Base-by-base conservation (phyloP, 805 yeast species). In the Spathaspora passalidarum region DNA sequence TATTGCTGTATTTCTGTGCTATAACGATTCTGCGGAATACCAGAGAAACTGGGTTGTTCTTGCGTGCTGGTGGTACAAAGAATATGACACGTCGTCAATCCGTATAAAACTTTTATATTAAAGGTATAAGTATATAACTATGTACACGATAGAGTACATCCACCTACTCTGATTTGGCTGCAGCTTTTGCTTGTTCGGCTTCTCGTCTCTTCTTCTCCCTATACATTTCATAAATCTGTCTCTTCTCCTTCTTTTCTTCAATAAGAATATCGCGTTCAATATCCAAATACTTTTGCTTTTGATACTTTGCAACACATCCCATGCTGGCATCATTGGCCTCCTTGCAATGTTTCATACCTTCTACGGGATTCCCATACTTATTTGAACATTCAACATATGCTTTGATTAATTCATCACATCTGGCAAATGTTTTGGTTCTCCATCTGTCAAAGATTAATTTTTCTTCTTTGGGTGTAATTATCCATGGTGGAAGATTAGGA, bases 381-480 rank as follows among this genome's bases (percentile, higher is more conserved):
- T 80, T 76, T 32, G 89, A 81, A 61, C 96, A 88, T 38, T 76
- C 77, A 2, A 84, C 80, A 57, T 82, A 85, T 14, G 73, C 80
- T 67, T 78, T 84, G 26, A 91, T 96, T 40, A 72, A 66, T 16
- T 76, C 84, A 55, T 82, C 88, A 60, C 95, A 87, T 46, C 67
- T 62, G 38, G 78, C 74, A 69, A 86, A 86, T 0, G 92, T 79
- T 56, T 73, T 72, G 47, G 69, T 75, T 61, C 86, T 80, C 83
- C 91, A 81, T 55, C 86, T 78, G 53, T 78, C 81, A 56, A 86
- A 80, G 29, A 85, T 82, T 48, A 81, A 78, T 63, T 81, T 82
- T 59, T 87, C 95, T 60, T 87, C 94, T 51, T 75, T 76, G 11
- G 94, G 92, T 0, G 88, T 78, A 18, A 87, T 68, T 51, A 85